Conservation (phyloP, 495 filamentous ascomycete species). For the Podospora sp. region DNA sequence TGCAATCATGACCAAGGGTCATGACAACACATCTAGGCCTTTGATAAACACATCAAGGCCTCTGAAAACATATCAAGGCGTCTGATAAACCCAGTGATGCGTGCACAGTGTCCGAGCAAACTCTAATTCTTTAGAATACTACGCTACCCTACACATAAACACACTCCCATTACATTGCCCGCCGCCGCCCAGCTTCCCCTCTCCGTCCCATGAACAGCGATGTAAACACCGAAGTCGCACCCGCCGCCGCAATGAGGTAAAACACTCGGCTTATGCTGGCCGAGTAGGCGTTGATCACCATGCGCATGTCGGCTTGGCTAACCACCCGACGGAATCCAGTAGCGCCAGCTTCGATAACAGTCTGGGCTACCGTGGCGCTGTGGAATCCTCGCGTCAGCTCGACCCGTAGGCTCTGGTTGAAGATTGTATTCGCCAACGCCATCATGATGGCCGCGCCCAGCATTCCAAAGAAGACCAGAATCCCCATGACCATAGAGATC, state of each 20-base stretch:
- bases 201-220: conserved; percentile 31
- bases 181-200: neutral
- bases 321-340: conserved; percentile 44
- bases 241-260: conserved; percentile 20
- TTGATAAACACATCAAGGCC: too few relatives aligned
- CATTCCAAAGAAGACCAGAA: conserved; percentile 64
- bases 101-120: too few relatives aligned
- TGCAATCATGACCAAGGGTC: too few relatives aligned
- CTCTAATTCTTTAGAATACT: too few relatives aligned
- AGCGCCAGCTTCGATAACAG: conserved; percentile 46
- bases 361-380: conserved; percentile 9
- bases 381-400: conserved; percentile 40
- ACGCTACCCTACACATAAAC: neutral
- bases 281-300: conserved; percentile 51
- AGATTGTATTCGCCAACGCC: conserved; percentile 59
- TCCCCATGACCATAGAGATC: conserved; percentile 59
- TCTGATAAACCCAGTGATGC: too few relatives aligned
- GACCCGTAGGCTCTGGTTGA: conserved; percentile 56
- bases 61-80: too few relatives aligned
- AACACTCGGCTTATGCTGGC: conserved; percentile 27
- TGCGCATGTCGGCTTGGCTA: conserved; percentile 11
- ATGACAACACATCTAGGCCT: too few relatives aligned
- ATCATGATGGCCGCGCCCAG: conserved; percentile 65
- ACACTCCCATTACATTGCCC: neutral
- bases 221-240: conserved; percentile 19